These are phyloP conservation scores for Salvia rosmarinus DNA, from an alignment of 257 asterid genomes.

Conservation along the genomic window DNA sequence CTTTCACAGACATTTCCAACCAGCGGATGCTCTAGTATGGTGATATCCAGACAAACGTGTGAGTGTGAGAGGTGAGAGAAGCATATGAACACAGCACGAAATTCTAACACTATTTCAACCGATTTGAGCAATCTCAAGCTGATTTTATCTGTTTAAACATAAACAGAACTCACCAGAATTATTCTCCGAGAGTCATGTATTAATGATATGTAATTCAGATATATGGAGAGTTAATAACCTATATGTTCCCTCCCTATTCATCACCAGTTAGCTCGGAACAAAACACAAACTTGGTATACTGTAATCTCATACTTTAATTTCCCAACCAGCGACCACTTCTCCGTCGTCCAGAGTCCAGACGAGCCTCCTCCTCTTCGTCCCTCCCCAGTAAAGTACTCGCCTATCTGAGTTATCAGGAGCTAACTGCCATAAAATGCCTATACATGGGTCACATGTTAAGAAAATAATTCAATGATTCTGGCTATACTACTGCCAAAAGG, in stretches of 20 bases:
- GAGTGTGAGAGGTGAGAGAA: background rate
- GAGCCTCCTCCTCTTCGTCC: background rate
- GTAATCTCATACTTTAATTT: conserved; percentile 5
- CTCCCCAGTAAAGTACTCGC: conserved; percentile 6
- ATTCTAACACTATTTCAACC: background rate
- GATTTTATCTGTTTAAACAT: background rate
- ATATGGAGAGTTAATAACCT: background rate
- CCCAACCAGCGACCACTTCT: conserved; percentile 17
- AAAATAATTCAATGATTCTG: background rate
- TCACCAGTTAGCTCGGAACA: conserved; percentile 19
- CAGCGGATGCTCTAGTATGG: no score
- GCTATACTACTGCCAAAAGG: conserved; percentile 2
- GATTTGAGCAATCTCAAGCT: background rate
- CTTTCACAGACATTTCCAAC: no score
- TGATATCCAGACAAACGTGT: background rate
- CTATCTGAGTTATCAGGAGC: conserved; percentile 28
- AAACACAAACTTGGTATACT: conserved; percentile 7
- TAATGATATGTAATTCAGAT: background rate
- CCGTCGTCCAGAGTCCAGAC: conserved; percentile 13
- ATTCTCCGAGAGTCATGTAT: background rate
- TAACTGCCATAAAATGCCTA: conserved; percentile 31
- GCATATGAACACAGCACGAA: background rate
- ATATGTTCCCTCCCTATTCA: background rate
- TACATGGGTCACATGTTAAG: background rate
- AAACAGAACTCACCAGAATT: background rate